A percentile compares a stretch with the other conserved stretches of the same genome.
phyloP scores from a whole-genome alignment of 352 stramenopile genomes.

The Blastocystis hominis region DNA sequence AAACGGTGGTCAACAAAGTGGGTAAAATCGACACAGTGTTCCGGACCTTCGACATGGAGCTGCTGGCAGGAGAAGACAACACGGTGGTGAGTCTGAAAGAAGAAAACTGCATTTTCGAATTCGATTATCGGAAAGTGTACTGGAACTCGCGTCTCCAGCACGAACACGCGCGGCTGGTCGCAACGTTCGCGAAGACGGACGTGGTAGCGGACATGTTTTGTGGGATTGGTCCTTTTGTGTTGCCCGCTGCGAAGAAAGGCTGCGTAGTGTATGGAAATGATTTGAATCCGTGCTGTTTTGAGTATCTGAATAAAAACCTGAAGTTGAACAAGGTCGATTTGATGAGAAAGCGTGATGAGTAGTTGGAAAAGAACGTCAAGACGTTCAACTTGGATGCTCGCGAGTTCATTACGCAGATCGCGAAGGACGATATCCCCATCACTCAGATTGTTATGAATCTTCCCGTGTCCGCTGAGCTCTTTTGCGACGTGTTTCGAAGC shows the following conservation, averaged over 20 bases:
- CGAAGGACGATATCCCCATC: conserved; percentile 69
- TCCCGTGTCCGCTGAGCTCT: conserved; percentile 73
- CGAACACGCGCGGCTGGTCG: conserved; percentile 74
- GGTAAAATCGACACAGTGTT: conserved; percentile 84
- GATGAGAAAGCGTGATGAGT: background rate
- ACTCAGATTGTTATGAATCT: conserved; percentile 77
- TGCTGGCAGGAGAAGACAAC: conserved; percentile 72
- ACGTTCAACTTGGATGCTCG: conserved; percentile 74
- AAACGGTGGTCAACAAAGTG: conserved; percentile 95
- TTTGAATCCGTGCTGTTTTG: conserved; percentile 73
- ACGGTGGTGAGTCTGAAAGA: conserved; percentile 73
- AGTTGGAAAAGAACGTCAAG: conserved; percentile 63
- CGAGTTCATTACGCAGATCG: conserved; percentile 68
- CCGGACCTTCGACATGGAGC: conserved; percentile 80
- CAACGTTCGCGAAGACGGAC: conserved; percentile 64
- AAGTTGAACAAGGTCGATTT: conserved; percentile 70
- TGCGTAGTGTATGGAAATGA: conserved; percentile 74
- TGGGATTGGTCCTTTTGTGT: conserved; percentile 76
- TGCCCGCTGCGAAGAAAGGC: conserved; percentile 72
- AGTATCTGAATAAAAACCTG: conserved; percentile 71
- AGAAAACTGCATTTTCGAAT: conserved; percentile 72
- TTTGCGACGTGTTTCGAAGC: conserved; percentile 59
- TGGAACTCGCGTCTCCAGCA: conserved; percentile 79
- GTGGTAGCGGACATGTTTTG: conserved; percentile 78
- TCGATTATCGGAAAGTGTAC: conserved; percentile 78